Evolutionary conservation across 805 yeast genomes (phyloP), one percentile per base, ranked within the genome.

Genomic region (Hanseniaspora meyeri): DNA sequence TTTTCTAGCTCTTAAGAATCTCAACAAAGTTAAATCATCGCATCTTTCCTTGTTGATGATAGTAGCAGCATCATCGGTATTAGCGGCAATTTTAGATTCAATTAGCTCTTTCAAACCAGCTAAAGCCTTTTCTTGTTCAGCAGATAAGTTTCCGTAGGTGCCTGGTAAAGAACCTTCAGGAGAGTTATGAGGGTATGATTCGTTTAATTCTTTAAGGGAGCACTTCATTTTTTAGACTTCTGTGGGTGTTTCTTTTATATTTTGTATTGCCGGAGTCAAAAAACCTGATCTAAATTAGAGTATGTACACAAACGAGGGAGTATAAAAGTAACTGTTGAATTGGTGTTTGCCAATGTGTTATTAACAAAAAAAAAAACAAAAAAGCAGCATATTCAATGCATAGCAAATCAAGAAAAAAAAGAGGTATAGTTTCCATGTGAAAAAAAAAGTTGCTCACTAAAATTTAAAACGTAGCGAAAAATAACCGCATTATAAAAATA

Each of bases 1-100:
- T 76, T 89, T 90, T 72, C 98, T 82, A 10, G 98, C 98, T 67
- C 97, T 81, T 61, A 93, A 75, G 71, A 93, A 93, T 64, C 98
- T 82, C 60, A 83, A 70, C 65, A 85, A 72, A 3, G 93, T 78
- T 16, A 96, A 87, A 64, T 87, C 96, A 69, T 93, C 98, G 55
- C 87, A 70, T 64, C 97, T 82, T 53, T 80, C 77, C 32, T 55
- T 49, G 36, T 55, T 55, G 17, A 55, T 49, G 38, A 43, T 36
- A 17, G 27, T 36, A 11, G 45, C 45, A 29, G 45, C 52, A 8
- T 43, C 20, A 10, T 48, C 49, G 3, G 12, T 36, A 19, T 55
- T 55, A n/a, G 74, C 76, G 72, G 75, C 88, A 5, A 95, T 96
- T 53, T 72, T 77, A 12, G 76, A 83, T 58, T 70, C 70, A 60